Evolutionary conservation across 257 asterid genomes (phyloP), one percentile per base, ranked within the genome.

Genomic region (Salvia hispanica): DNA sequence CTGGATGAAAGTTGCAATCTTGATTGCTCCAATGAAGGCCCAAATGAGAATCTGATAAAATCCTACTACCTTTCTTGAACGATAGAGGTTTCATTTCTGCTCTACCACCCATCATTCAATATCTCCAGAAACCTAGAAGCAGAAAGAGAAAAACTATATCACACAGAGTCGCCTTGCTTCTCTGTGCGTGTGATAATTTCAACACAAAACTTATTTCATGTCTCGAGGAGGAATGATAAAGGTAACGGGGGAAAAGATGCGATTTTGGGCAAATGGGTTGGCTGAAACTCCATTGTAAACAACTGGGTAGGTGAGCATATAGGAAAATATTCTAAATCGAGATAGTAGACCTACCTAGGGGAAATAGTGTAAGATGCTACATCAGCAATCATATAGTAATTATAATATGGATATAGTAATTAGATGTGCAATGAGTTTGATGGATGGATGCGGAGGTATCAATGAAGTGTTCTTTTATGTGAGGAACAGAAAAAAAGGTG

Each of bases 21-120:
- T 83, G 89, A 72, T 79, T 73, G 70, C 79, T 74, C 85, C 85
- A 87, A 43, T 81, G 92, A 43, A 83, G 80, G 62, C 91, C 87
- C 80, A 83, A 58, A 21, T 77, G 88, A 74, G 95, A 85, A 82
- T 71, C 76, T 16, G 86, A 80, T 46, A 60, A 76, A 51, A 76
- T 8, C 74, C 84, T 87, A 77, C 82, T 76, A 18, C 21, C 21
- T 14, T 57, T 79, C 73, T 80, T 86, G 15, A 76, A 56, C 64
- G 79, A 76, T 67, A 89, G 69, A 65, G 76, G 79, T 60, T 79
- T 78, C 66, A 79, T 68, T 62, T 79, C 75, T 45, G 58, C 76
- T 18, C 71, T 75, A 59, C 79, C 71, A 64, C 64, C 78, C 88
- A 87, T 82, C 50, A 64, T 73, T 73, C 72, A 71, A 73, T 69